Base-by-base conservation (phyloP, 2,329 filamentous ascomycete genomes). In the Colletotrichum lupini region DNA sequence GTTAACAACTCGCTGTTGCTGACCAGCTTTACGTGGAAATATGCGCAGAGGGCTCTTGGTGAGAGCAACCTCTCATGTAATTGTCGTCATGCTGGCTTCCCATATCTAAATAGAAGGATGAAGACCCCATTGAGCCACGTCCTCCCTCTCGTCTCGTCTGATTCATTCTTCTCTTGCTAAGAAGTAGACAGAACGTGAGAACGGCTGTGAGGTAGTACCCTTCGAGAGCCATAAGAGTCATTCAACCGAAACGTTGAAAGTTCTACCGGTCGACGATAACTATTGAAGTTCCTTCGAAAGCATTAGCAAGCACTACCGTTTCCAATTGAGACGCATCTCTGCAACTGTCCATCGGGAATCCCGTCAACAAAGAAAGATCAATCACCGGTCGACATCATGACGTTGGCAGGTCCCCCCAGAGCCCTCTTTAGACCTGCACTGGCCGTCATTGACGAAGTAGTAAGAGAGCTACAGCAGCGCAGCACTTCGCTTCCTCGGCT, bases 401-500 rank as follows among this genome's bases (percentile, higher is more conserved):
- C 37, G 37, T 42, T 3, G 19, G 22, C 12, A 49, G 7, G 16
- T 49, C n/a, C 4, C 19, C 19, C 2, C 42, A 49, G 42, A 49
- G 19, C 42, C 19, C 16, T 9, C 19, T 22, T 7, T n/a, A 19
- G 3, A 11, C 6, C 19, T 22, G n/a, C 3, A 49, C 4, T 49
- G 19, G 8, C 19, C 42, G 0, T 9, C 42, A n/a, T 5, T 49
- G 42, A 22, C 42, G 19, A 49, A 49, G 19, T 22, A 2, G 42
- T 19, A 22, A 49, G 19, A 49, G 42, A 11, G 19, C 42, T 4
- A 9, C 2, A 46, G 3, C 19, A 46, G 6, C 42, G 42, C 3
- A 46, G 19, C 1, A 46, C 19, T 19, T 46, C 2, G 3, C 1
- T 46, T 7, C 19, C 9, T 19, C 7, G 19, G 83, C 78, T 67